Evolutionary conservation across 257 asterid species (phyloP), one percentile per base, ranked within the genome.

Genomic region (Solanum lignicaule): DNA sequence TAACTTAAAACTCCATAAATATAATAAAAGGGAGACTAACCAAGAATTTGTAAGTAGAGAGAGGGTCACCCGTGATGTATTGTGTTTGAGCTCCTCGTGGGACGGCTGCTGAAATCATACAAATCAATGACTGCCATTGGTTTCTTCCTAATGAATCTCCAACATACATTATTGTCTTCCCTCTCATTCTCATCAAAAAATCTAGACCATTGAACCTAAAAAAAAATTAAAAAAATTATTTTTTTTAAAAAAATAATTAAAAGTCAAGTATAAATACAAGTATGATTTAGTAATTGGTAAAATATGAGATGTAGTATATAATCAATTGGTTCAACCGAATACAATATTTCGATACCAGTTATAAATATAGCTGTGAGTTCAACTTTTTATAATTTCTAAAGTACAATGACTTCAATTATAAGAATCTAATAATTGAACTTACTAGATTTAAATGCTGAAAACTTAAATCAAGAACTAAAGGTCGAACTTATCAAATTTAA

Each of bases 71-170:
- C 75, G 93, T 87, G 86, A 20, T 38, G 68, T 88, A 55, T 89
- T 93, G 98, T 3, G 98, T 95, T 29, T 92, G 98, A 32, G 99
- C 93, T 6, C 90, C 93, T 5, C 90, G 89, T 27, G 95, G 93
- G 46, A 88, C 93, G 9, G 89, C 96, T 33, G 98, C 92, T 62
- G 95, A 89, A 71, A 96, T 92, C 98, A 97, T 89, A 88, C 99
- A 97, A 52, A 95, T 76, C 88, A 97, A 88, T 15, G 99, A 96
- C 87, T 97, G 92, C 98, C 98, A 97, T 89, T 97, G 99, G 88
- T 97, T 97, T 68, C 96, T 91, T 29, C 99, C 98, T 88, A 97
- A 73, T 16, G 99, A 97, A 76, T 97, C 99, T 4, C 99, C 99
- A 36, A 97, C 99, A 87, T 96, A 97, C 99, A 97, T 96, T 89